These are phyloP conservation scores for Talinum fruticosum DNA, from an alignment of 148 eudicot species.

Conservation along the genomic window DNA sequence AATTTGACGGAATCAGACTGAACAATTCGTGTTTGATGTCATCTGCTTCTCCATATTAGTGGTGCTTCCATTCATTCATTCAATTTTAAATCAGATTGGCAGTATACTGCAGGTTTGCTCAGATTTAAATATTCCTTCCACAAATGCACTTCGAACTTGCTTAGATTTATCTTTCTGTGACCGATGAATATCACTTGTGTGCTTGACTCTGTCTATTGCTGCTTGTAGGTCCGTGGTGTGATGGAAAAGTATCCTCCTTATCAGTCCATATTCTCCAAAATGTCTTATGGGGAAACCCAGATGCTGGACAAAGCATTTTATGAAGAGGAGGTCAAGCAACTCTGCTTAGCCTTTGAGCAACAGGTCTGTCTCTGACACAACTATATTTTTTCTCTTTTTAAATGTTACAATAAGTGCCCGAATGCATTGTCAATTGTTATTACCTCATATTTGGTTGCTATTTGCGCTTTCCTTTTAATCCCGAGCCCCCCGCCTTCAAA, in stretches of 20 bases:
- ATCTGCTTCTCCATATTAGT: background rate
- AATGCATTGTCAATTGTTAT: background rate
- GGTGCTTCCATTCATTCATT: no score
- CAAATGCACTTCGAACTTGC: no score
- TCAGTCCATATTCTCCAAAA: constrained; percentile 70
- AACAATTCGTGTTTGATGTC: no score
- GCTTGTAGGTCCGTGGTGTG: constrained; percentile 72
- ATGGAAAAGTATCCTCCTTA: constrained; percentile 96
- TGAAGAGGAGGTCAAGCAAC: constrained; percentile 96
- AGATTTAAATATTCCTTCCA: background rate
- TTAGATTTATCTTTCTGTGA: no score
- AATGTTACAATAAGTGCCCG: background rate
- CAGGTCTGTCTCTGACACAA: constrained; percentile 49
- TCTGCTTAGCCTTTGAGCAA: constrained; percentile 86
- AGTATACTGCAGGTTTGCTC: background rate
- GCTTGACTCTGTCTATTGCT: background rate
- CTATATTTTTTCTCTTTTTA: background rate
- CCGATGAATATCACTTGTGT: background rate
- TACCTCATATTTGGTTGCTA: background rate
- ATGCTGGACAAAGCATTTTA: constrained; percentile 96
- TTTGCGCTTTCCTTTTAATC: background rate
- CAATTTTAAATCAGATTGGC: background rate
- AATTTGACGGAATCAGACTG: no score
- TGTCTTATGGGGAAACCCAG: constrained; percentile 95
- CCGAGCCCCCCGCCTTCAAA: background rate